phyloP scores from a whole-genome alignment of 306 rosid species.

The Prunus kanzakura region DNA sequence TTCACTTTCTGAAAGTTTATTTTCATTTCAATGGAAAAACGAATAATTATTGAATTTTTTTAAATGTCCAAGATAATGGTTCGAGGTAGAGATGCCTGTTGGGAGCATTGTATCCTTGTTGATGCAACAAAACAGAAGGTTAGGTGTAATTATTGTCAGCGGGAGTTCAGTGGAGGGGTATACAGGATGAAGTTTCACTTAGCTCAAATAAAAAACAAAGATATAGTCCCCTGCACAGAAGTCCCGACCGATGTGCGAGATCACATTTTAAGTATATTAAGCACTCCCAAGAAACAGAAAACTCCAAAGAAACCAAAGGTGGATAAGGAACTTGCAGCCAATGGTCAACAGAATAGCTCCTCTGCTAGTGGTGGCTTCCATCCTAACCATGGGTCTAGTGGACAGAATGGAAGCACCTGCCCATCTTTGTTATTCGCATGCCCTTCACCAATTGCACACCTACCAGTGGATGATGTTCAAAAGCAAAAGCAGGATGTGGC shows the following conservation, averaged over 20 bases:
- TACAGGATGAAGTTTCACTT: slow-evolving; percentile 86
- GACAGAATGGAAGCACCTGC: slow-evolving; percentile 52
- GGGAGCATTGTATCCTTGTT: slow-evolving; percentile 70
- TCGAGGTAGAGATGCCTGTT: slow-evolving; percentile 79
- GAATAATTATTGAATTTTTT: slow-evolving; percentile 8
- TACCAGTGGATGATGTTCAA: slow-evolving; percentile 41
- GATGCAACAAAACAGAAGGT: slow-evolving; percentile 70
- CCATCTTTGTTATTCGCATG: slow-evolving; percentile 44
- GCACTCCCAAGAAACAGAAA: slow-evolving; percentile 62
- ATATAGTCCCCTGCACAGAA: slow-evolving; percentile 60
- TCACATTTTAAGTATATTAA: slow-evolving; percentile 54
- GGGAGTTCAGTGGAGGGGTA: slow-evolving; percentile 79
- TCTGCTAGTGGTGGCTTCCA: slow-evolving; percentile 60
- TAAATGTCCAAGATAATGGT: slow-evolving; percentile 49
- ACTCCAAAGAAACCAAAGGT: slow-evolving; percentile 51
- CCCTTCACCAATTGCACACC: slow-evolving; percentile 48
- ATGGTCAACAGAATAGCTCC: slow-evolving; percentile 55
- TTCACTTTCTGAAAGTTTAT: neutral
- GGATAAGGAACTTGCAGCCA: slow-evolving; percentile 39
- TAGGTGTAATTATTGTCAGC: slow-evolving; percentile 62
- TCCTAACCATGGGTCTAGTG: slow-evolving; percentile 52
- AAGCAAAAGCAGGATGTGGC: slow-evolving; percentile 52
- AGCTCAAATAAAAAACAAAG: slow-evolving; percentile 79
- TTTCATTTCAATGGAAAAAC: neutral
- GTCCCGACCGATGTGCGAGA: slow-evolving; percentile 63